These are phyloP conservation scores for Yamadazyma trypodendri DNA, from an alignment of 1,139 yeast species.

Conservation along the genomic window DNA sequence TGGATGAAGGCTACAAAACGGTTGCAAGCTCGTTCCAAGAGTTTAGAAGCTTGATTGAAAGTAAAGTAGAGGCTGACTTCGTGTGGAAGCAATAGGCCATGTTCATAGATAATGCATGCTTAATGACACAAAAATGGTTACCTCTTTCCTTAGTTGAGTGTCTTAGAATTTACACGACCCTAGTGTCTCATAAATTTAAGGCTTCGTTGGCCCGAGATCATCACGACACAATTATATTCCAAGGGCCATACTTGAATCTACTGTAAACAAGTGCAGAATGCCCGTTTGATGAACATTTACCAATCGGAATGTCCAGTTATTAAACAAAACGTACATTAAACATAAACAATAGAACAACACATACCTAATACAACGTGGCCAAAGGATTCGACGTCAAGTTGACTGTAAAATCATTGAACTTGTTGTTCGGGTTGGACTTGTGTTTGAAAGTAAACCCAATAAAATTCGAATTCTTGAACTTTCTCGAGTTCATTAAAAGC, in stretches of 20 bases:
- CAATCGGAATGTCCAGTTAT: too few species aligned
- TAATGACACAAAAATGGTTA: too few species aligned
- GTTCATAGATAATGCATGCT: background rate
- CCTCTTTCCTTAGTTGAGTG: too few species aligned
- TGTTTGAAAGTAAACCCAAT: constrained; percentile 97
- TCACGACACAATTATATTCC: background rate
- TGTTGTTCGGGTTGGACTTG: constrained; percentile 62
- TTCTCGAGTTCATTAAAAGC: constrained; percentile 62
- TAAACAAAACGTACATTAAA: background rate
- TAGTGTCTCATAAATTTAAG: background rate
- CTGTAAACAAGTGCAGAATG: too few species aligned
- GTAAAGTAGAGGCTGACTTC: constrained; percentile 53
- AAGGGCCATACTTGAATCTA: too few species aligned
- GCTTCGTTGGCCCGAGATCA: background rate
- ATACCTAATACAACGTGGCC: constrained; percentile 41
- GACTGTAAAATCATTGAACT: constrained; percentile 44
- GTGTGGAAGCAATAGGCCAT: constrained; percentile 45
- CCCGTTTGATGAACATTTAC: too few species aligned
- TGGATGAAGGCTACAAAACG: constrained; percentile 47
- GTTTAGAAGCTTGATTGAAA: constrained; percentile 47
- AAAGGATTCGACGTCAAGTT: constrained; percentile 41
- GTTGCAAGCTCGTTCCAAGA: constrained; percentile 44
- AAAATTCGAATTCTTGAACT: constrained; percentile 47
- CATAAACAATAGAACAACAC: background rate
- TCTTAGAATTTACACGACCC: background rate